These are phyloP conservation scores for Salmacisia buchloeana DNA, from an alignment of 1,284 basidiomycete species.

Conservation along the genomic window DNA sequence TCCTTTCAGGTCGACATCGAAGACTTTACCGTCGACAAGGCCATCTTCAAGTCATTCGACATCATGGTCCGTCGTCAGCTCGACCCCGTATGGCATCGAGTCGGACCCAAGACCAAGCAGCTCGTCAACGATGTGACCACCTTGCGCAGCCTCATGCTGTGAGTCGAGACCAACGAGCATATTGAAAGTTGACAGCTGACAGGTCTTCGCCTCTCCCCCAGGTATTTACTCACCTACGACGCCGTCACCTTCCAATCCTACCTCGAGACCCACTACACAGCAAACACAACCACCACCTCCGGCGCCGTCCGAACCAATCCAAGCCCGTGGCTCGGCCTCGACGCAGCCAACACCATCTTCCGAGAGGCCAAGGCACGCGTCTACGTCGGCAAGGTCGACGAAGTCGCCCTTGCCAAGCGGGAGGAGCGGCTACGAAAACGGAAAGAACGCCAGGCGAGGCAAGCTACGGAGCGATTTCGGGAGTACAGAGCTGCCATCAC, in stretches of 20 bases:
- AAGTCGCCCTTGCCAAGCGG: constrained; percentile 25
- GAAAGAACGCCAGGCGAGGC: too few species aligned
- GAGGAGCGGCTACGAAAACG: constrained; percentile 25
- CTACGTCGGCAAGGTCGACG: constrained; percentile 56
- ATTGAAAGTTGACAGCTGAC: not conserved
- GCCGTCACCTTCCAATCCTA: constrained; percentile 84
- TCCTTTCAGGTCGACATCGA: constrained; percentile 76
- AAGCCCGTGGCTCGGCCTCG: constrained; percentile 78
- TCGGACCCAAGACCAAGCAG: constrained; percentile 83
- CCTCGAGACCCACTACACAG: constrained; percentile 79
- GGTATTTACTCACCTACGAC: constrained; percentile 85
- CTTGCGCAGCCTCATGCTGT: constrained; percentile 76
- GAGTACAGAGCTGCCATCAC: too few species aligned
- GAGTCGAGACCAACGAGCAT: constrained; percentile 44
- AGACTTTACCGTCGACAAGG: constrained; percentile 85
- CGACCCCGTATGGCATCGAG: constrained; percentile 93
- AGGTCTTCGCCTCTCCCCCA: constrained; percentile 41
- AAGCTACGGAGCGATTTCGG: too few species aligned
- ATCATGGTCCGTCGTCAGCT: constrained; percentile 79
- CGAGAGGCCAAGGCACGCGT: constrained; percentile 72
- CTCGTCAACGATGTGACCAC: constrained; percentile 82
- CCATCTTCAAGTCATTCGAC: constrained; percentile 91
- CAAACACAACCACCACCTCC: constrained; percentile 57
- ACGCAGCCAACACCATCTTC: constrained; percentile 83
- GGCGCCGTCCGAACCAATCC: constrained; percentile 57